A percentile compares a stretch with the other conserved stretches of the same genome.
phyloP scores from a whole-genome alignment of 192 early-diverging fungal species.

The Rhizophagus clarus region DNA sequence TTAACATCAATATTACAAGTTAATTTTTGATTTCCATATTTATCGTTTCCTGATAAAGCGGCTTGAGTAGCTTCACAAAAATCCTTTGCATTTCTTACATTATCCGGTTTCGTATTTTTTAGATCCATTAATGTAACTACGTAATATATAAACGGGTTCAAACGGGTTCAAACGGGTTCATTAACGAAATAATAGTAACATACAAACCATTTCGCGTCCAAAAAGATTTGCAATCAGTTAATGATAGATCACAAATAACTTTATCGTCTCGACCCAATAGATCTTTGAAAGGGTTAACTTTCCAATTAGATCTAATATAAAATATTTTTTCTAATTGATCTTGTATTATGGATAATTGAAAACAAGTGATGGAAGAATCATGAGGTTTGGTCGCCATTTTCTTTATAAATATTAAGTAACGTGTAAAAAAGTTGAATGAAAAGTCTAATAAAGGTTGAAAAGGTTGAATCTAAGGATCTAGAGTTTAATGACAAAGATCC shows the following conservation, averaged over 20 bases:
- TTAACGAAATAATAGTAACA: not conserved
- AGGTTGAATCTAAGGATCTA: no score
- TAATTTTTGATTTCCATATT: conserved; percentile 10
- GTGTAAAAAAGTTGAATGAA: no score
- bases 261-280: not conserved
- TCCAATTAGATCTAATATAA: conserved; percentile 9
- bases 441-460: no score
- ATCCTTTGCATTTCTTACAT: not conserved
- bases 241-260: conserved; percentile 9
- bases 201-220: not conserved
- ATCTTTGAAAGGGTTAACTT: not conserved
- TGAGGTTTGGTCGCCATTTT: not conserved
- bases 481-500: no score
- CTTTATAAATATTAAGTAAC: no score
- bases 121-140: conserved; percentile 4
- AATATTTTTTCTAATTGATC: not conserved
- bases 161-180: no score
- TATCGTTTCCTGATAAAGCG: conserved; percentile 4
- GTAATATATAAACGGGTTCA: not conserved
- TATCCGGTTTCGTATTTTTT: not conserved
- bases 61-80: conserved; percentile 9
- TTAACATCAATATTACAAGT: not conserved
- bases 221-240: conserved; percentile 15
- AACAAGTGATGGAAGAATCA: not conserved
- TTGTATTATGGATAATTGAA: not conserved